These are phyloP conservation scores for Fusarium brevicatenulatum DNA, from an alignment of 2,329 filamentous ascomycete species.

Conservation along the genomic window DNA sequence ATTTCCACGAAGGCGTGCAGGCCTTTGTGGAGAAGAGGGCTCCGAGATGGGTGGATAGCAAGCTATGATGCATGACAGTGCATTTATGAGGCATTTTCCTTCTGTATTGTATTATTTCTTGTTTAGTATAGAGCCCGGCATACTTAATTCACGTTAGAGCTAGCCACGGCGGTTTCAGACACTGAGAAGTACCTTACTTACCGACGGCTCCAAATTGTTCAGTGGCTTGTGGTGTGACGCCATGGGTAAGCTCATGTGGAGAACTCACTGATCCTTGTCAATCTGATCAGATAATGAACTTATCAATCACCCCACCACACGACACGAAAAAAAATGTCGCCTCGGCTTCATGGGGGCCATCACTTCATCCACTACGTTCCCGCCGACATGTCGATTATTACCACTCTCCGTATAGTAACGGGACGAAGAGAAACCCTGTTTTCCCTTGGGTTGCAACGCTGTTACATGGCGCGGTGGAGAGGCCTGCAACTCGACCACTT, in stretches of 20 bases:
- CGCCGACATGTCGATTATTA: slow-evolving; percentile 29
- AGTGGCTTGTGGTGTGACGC: slow-evolving; percentile 25
- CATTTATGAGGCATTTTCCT: slow-evolving; percentile 24
- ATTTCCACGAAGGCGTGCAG: slow-evolving; percentile 75
- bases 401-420: slow-evolving; percentile 12
- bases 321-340: slow-evolving; percentile 3
- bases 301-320: slow-evolving; percentile 38
- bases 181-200: not conserved
- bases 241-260: slow-evolving; percentile 16
- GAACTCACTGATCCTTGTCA: slow-evolving; percentile 15
- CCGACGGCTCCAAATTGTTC: not conserved
- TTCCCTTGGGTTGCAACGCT: not conserved
- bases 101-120: not conserved
- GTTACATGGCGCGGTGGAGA: slow-evolving; percentile 7
- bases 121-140: not conserved
- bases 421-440: slow-evolving; percentile 8
- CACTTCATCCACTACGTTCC: slow-evolving; percentile 2
- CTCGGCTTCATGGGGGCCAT: slow-evolving; percentile 2
- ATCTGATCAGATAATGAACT: slow-evolving; percentile 38
- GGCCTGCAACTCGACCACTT: slow-evolving; percentile 17
- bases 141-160: not conserved
- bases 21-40: slow-evolving; percentile 79
- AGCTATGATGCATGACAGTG: slow-evolving; percentile 52
- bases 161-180: slow-evolving; percentile 1
- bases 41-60: slow-evolving; percentile 71